Evolutionary conservation across 2,329 filamentous ascomycete species (phyloP), one percentile per base, ranked within the genome.

Genomic region (Cladosporium velox): DNA sequence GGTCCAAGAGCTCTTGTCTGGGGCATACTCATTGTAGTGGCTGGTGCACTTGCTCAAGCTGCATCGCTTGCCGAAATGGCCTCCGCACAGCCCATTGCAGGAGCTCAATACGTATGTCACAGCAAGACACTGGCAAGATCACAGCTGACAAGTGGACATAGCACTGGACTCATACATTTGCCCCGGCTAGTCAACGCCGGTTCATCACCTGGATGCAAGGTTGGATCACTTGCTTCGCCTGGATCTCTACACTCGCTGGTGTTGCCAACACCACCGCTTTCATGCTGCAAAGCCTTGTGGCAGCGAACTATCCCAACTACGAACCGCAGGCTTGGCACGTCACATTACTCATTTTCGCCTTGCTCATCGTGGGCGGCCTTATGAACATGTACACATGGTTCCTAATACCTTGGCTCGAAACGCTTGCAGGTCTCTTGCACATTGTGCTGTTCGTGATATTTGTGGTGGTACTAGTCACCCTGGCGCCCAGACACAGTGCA

Each of bases 161-260:
- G 66, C 71, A 72, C 65, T 73, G 70, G 70, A 71, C 71, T 6
- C 67, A 71, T 47, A 66, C 68, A n/a, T 67, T 72, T 18, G 69
- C 70, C 11, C 71, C 69, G 12, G 38, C 47, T 21, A 64, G 64
- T n/a, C 66, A 71, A 18, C 66, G 67, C n/a, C 66, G 70, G n/a
- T 71, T 73, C 51, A 65, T 69, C 55, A 72, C 69, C 15, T 70
- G 74, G 78, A 67, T 73, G 34, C 71, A 73, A 69, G 71, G 78
- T 4, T 81, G 79, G 79, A 70, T 80, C 8, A 81, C 79, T 1
- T 81, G 78, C 78, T 77, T 79, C 55, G 78, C 75, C 38, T 81
- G 79, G 75, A 73, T 80, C 21, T 66, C 67, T 3, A 67, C 68
- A 47, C 65, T 67, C 1, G 66, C 69, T 12, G 67, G 69, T 12